Evolutionary conservation across 176 grass and related monocot genomes (phyloP), one percentile per base, ranked within the genome.

Genomic region (Cenchrus fungigraminus): DNA sequence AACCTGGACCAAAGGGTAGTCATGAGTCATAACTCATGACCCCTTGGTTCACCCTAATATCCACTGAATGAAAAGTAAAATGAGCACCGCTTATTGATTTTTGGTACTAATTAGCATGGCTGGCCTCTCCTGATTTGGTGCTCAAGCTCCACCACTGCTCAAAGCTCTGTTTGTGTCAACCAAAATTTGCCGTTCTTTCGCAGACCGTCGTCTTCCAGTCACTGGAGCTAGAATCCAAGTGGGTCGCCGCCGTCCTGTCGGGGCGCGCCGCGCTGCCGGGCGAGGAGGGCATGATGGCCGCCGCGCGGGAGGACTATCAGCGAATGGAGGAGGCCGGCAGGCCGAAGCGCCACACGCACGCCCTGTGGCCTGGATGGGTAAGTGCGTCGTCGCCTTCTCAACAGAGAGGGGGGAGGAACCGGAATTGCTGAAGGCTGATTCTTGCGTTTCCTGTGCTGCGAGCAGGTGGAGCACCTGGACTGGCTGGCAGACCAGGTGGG

Each of bases 281-380:
- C 58, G 73, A 85, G 75, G 83, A 56, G 53, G 78, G 46, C 72
- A 93, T 93, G 88, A 20, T 82, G 50, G 64, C 77, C 68, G 57
- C 85, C 62, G 88, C 88, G 60, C 20, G 19, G 12, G 64, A 88
- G 64, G 22, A 79, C 6, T 88, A 83, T 75, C 73, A 28, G 15
- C 73, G 43, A 1, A 90, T 93, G 88, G 77, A 90, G 74, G 85
- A 82, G 46, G 64, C 65, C 44, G 72, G 81, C 43, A 86, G 3
- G 60, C 88, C 88, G 14, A 90, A 79, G 76, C 63, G 79, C 70
- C 88, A 84, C 85, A 90, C 85, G 22, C 91, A 93, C 83, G 54
- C 10, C 0, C 85, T 90, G 57, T 73, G 51, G 85, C 62, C 85
- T 45, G 42, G 46, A 12, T 84, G 76, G 69, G 79, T 89, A 69